Conservation (phyloP, 345 rosid genomes). For the Citrus trifoliata region DNA sequence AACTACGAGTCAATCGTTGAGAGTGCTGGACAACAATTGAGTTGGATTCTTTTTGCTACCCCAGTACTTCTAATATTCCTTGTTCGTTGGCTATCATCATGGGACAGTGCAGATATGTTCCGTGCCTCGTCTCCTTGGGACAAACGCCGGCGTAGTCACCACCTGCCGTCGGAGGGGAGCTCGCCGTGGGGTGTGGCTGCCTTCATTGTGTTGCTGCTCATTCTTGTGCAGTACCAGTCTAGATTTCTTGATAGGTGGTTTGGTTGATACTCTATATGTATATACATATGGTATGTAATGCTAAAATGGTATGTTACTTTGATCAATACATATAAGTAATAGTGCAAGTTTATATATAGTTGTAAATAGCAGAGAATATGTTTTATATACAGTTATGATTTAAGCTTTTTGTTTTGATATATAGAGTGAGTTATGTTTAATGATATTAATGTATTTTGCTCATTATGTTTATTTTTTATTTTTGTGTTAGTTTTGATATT, state of each 20-base stretch:
- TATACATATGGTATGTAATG: background rate
- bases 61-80: conserved; percentile 53
- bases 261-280: conserved; percentile 7
- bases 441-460: background rate
- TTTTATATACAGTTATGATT: background rate
- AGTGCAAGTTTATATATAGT: background rate
- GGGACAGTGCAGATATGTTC: conserved; percentile 56
- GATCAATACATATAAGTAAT: background rate
- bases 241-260: conserved; percentile 67
- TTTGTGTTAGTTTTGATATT: background rate
- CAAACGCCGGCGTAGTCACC: conserved; percentile 38
- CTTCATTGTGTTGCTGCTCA: conserved; percentile 62
- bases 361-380: background rate
- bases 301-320: background rate
- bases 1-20: conserved; percentile 62
- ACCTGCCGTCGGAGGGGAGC: conserved; percentile 55
- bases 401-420: background rate
- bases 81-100: conserved; percentile 63
- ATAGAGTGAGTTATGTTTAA: background rate
- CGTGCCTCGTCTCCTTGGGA: conserved; percentile 50
- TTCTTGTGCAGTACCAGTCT: conserved; percentile 75
- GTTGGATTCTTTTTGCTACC: conserved; percentile 54
- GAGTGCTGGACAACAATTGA: conserved; percentile 43
- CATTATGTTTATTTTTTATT: background rate
- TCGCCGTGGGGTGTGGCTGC: conserved; percentile 98